phyloP scores from a whole-genome alignment of 192 early-diverging fungal species.

The Diversispora epigaea region DNA sequence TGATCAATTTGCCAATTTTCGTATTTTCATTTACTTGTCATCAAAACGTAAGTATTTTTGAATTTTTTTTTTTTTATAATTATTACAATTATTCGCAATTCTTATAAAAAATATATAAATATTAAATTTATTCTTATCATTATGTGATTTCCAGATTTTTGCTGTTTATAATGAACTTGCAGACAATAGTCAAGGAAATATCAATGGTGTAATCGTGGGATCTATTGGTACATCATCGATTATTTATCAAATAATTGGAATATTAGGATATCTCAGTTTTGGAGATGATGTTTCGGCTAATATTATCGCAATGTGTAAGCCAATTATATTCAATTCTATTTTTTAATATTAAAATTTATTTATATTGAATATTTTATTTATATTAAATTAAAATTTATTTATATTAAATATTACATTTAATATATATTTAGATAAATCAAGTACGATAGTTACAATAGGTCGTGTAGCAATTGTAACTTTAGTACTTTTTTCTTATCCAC shows the following conservation, averaged over 20 bases:
- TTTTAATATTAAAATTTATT: background rate
- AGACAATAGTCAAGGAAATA: conserved; percentile 72
- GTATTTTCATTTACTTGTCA: conserved; percentile 99
- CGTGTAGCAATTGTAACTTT: conserved; percentile 86
- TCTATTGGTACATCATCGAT: conserved; percentile 76
- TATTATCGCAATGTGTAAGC: conserved; percentile 77
- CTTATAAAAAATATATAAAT: background rate
- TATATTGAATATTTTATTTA: too few species aligned
- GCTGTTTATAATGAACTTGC: conserved; percentile 92
- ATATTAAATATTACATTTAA: background rate
- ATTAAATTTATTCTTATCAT: conserved; percentile 28
- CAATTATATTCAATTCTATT: conserved; percentile 15
- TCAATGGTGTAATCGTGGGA: conserved; percentile 67
- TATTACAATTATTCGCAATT: background rate
- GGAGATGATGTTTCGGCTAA: conserved; percentile 81
- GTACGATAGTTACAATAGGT: conserved; percentile 74
- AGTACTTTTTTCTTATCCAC: conserved; percentile 88
- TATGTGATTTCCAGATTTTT: conserved; percentile 71
- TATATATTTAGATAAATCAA: conserved; percentile 56
- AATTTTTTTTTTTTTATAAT: conserved; percentile 9
- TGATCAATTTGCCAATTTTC: conserved; percentile 88
- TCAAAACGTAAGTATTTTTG: conserved; percentile 75
- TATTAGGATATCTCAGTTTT: conserved; percentile 91
- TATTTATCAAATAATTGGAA: conserved; percentile 83
- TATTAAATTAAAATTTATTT: background rate